Evolutionary conservation across 2,329 filamentous ascomycete genomes (phyloP), one percentile per base, ranked within the genome.

Genomic region (Incumbomyces delicatus): DNA sequence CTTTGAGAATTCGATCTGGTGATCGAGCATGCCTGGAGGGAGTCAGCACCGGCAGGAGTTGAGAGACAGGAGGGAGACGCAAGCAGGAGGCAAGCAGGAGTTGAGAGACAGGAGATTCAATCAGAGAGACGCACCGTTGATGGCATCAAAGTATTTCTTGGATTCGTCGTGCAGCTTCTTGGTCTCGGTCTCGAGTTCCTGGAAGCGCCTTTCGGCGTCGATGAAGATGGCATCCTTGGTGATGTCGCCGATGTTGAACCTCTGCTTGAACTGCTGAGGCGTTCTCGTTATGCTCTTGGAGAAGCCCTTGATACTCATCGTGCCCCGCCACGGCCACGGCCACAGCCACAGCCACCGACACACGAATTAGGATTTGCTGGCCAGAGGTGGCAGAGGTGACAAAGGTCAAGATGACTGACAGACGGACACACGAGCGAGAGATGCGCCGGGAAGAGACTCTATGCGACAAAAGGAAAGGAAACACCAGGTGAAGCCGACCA

Each of bases 1-100:
- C 69, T 95, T 81, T 58, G 90, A 95, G 71, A 98, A 98, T 64
- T 94, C 90, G 68, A 98, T 96, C 72, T 98, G 92, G 69, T 96
- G 89, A 62, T 74, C 79, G 60, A 98, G 78, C 92, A 98, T 98
- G 74, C 85, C 77, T 80, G 53, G 16, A 41, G 32, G 31, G 29
- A 18, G 35, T 48, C 52, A 38, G 52, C 51, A 16, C 29, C n/a
- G 17, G 22, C 3, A 27, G 4, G 22, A 27, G n/a, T n/a, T n/a
- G n/a, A n/a, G n/a, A n/a, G n/a, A n/a, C n/a, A n/a, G n/a, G n/a
- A n/a, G n/a, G n/a, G n/a, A n/a, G n/a, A n/a, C n/a, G n/a, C n/a
- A n/a, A n/a, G n/a, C n/a, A n/a, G n/a, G n/a, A n/a, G n/a, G n/a
- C n/a, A n/a, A n/a, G n/a, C n/a, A n/a, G n/a, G n/a, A n/a, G n/a